Conservation (phyloP, 495 filamentous ascomycete genomes). For the Evansstolkia leycettana region DNA sequence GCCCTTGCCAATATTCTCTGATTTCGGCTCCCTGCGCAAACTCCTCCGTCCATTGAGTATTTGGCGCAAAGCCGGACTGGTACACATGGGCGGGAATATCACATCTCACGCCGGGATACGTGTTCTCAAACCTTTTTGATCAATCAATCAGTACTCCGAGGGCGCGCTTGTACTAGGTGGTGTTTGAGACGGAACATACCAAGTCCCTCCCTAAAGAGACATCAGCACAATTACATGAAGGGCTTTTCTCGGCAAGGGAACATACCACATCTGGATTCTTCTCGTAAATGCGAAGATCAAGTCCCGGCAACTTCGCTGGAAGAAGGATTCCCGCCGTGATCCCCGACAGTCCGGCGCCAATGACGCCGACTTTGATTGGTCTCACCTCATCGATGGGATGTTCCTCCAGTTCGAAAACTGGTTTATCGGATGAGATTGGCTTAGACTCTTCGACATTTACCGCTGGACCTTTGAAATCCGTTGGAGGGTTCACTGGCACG, state of each 20-base stretch:
- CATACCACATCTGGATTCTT: slow-evolving; percentile 43
- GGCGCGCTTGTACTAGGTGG: too few species aligned
- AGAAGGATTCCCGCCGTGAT: slow-evolving; percentile 37
- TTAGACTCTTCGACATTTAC: slow-evolving; percentile 4
- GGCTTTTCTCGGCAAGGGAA: not conserved
- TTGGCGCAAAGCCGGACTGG: slow-evolving; percentile 52
- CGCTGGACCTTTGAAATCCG: not conserved
- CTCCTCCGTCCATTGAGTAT: slow-evolving; percentile 52
- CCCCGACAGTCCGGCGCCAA: slow-evolving; percentile 41
- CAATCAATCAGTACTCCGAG: not conserved
- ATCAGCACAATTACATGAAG: not conserved
- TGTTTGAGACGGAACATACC: slow-evolving; percentile 12
- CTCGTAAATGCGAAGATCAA: slow-evolving; percentile 42
- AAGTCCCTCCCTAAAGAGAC: slow-evolving; percentile 34
- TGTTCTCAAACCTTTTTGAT: slow-evolving; percentile 36
- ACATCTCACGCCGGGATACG: slow-evolving; percentile 46
- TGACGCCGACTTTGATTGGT: slow-evolving; percentile 37
- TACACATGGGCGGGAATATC: slow-evolving; percentile 66
- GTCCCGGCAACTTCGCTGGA: slow-evolving; percentile 35
- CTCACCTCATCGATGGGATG: slow-evolving; percentile 28
- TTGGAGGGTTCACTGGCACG: not conserved
- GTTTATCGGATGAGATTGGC: not conserved
- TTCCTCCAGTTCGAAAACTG: slow-evolving; percentile 23
- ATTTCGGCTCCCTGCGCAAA: slow-evolving; percentile 57
- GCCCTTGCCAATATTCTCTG: slow-evolving; percentile 47